Base-by-base conservation (phyloP, 1,139 yeast genomes). In the Wickerhamomyces sp. region DNA sequence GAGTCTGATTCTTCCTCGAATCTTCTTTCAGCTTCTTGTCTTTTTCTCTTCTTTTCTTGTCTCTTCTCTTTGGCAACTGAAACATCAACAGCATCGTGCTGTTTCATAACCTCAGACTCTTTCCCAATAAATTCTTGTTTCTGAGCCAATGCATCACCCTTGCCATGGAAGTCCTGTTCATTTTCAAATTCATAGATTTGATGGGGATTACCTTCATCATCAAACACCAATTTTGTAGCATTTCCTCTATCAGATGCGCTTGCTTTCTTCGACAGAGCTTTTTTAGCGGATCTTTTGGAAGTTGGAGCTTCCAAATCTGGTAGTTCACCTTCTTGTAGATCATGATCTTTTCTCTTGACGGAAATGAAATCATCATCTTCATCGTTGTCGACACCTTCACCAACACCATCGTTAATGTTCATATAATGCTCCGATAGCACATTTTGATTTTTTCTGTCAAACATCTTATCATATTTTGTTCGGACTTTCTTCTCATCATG, bases 401-500 rank as follows among this genome's bases (percentile, higher is more conserved):
- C 67, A 2, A 54, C 65, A 6, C 48, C 58, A 3, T 59, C 70
- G 10, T 52, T 48, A 60, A 91, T 69, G 42, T 78, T 84, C 61
- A 79, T 61, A 55, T 87, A 91, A 56, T 88, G 94, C 46, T 88
- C 93, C 25, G 96, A 83, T 39, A 93, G 66, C 22, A 91, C 95
- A 32, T 85, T 85, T 64, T 93, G 98, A 59, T 91, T 93, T 59
- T 85, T 73, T 58, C 99, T 75, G 55, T 86, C 95, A 63, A 93
- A 93, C 95, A 91, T 89, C 47, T 93, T 76, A 59, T 93, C 98
- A 55, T 87, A 87, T 57, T 85, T 91, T 10, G 97, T 91, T 52
- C 89, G 75, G 3, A 77, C 80, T 47, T 74, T 74, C 46, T 70
- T 68, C 25, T 60, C 57, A 12, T 57, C 58, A 13, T 58, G 66